Evolutionary conservation across 805 yeast species (phyloP).

Genomic region (Sugiyamaella smithiae): DNA sequence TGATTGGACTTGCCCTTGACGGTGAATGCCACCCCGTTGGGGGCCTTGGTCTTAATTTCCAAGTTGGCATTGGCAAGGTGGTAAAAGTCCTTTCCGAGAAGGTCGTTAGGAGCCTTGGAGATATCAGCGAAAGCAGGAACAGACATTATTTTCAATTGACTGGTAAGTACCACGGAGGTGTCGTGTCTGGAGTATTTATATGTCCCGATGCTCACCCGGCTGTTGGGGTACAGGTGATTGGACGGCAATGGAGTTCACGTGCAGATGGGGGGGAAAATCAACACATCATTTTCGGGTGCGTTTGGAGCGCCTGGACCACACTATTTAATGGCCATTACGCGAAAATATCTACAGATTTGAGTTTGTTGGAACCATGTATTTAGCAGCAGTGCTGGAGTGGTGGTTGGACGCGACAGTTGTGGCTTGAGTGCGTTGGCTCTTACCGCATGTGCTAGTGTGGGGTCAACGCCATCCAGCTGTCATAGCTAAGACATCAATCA

Average conservation of each 20-base stretch:
- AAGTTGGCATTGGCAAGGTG: slow-evolving; percentile 84
- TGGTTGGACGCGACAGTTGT: no score
- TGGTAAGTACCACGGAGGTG: not conserved
- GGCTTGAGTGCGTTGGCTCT: no score
- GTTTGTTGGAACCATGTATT: no score
- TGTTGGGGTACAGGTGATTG: slow-evolving; percentile 7
- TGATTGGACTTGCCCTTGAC: slow-evolving; percentile 85
- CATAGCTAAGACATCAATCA: no score
- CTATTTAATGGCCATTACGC: no score
- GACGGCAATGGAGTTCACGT: slow-evolving; percentile 1
- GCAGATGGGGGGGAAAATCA: not conserved
- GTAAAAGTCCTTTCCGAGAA: slow-evolving; percentile 88
- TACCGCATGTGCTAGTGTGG: no score
- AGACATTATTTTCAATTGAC: slow-evolving; percentile 45
- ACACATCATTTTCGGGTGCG: no score
- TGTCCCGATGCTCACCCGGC: slow-evolving; percentile 4
- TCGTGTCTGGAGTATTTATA: slow-evolving; percentile 2
- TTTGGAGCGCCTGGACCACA: no score
- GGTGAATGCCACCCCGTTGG: slow-evolving; percentile 93
- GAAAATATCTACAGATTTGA: no score
- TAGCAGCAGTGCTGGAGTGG: no score
- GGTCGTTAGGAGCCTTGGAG: slow-evolving; percentile 87
- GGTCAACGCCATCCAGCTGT: no score
- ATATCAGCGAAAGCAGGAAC: slow-evolving; percentile 93
- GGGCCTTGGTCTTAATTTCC: slow-evolving; percentile 89